phyloP scores from a whole-genome alignment of 1,284 basidiomycete genomes.

The Heterobasidion irregulare region DNA sequence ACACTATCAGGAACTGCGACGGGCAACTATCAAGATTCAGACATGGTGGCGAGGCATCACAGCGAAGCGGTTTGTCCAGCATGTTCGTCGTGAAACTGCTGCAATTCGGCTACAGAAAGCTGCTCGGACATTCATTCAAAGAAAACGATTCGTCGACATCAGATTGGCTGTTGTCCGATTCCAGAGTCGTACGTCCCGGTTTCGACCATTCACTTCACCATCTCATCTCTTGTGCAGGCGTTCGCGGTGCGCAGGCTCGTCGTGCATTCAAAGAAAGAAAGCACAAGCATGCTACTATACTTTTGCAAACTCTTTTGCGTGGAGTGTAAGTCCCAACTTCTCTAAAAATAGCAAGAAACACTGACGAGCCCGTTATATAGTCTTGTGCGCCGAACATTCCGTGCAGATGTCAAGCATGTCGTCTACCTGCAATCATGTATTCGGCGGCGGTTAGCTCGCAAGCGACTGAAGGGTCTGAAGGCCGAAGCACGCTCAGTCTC shows the following conservation, averaged over 20 bases:
- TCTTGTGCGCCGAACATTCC: conserved; percentile 56
- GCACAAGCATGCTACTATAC: conserved; percentile 59
- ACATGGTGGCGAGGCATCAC: conserved; percentile 88
- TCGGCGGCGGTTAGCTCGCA: conserved; percentile 82
- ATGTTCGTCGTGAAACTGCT: conserved; percentile 67
- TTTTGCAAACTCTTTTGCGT: conserved; percentile 82
- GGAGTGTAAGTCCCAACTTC: conserved; percentile 59
- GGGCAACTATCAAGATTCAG: conserved; percentile 80
- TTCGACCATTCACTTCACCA: conserved; percentile 1
- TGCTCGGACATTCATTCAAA: conserved; percentile 67
- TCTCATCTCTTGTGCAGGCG: conserved; percentile 35
- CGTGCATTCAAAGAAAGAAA: conserved; percentile 54
- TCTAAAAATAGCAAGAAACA: neutral
- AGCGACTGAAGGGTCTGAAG: conserved; percentile 77
- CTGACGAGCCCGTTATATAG: conserved; percentile 30
- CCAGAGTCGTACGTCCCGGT: conserved; percentile 74
- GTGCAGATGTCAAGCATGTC: conserved; percentile 64
- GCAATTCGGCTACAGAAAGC: conserved; percentile 75
- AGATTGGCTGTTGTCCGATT: conserved; percentile 63
- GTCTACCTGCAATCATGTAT: conserved; percentile 89
- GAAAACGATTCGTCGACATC: conserved; percentile 61
- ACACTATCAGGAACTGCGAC: conserved; percentile 68
- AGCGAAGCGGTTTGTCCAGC: conserved; percentile 67
- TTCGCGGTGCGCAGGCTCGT: conserved; percentile 79
- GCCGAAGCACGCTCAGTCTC: conserved; percentile 94